Evolutionary conservation across 2,329 filamentous ascomycete genomes (phyloP).

Genomic region (Pyrenochaeta sp.): DNA sequence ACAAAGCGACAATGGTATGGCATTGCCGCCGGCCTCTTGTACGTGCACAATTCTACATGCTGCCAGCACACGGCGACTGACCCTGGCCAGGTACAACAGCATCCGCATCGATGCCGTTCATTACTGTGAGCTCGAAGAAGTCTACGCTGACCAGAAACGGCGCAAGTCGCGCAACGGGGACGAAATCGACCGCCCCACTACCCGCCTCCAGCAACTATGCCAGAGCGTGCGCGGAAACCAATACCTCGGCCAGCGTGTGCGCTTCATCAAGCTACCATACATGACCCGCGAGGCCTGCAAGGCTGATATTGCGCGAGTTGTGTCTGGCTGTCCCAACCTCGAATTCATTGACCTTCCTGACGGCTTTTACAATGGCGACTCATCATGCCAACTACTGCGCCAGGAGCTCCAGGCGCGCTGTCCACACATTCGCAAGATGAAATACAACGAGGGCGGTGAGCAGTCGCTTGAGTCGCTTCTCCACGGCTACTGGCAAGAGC

Average conservation of each 20-base stretch:
- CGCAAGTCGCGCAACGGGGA: slow-evolving; percentile 70
- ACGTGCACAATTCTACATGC: slow-evolving; percentile 50
- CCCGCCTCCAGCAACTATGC: slow-evolving; percentile 79
- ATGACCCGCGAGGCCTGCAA: slow-evolving; percentile 92
- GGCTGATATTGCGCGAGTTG: slow-evolving; percentile 82
- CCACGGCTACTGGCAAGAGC: slow-evolving; percentile 71
- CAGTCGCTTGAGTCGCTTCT: slow-evolving; percentile 76
- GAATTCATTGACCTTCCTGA: slow-evolving; percentile 91
- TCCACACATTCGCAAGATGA: slow-evolving; percentile 87
- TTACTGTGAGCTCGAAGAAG: slow-evolving; percentile 87
- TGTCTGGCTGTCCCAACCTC: slow-evolving; percentile 84
- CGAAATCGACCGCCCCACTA: slow-evolving; percentile 79
- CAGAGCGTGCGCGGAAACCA: slow-evolving; percentile 82
- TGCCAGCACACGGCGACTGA: slow-evolving; percentile 8
- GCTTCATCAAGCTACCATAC: slow-evolving; percentile 88
- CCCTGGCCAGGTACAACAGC: slow-evolving; percentile 74
- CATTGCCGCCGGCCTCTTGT: slow-evolving; percentile 69
- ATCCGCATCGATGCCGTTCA: slow-evolving; percentile 94
- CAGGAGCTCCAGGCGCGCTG: slow-evolving; percentile 87
- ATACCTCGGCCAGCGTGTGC: slow-evolving; percentile 72
- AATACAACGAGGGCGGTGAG: slow-evolving; percentile 81
- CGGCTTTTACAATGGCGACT: slow-evolving; percentile 84
- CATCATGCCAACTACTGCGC: slow-evolving; percentile 76
- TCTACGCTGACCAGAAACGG: slow-evolving; percentile 76
- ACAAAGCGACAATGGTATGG: slow-evolving; percentile 77